Evolutionary conservation across 140 eudicot species (phyloP).

Genomic region (Oenanthe javanica): DNA sequence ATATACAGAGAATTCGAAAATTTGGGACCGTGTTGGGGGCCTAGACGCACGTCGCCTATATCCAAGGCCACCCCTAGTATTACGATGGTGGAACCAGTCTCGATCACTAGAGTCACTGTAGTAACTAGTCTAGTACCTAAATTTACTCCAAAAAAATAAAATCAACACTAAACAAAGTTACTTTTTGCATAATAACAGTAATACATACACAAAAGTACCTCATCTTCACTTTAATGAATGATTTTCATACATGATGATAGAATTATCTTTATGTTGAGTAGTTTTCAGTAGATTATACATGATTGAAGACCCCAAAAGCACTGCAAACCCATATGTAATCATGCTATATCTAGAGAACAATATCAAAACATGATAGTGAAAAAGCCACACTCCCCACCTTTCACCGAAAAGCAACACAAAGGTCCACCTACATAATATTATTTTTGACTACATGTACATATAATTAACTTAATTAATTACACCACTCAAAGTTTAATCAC

Average conservation of each 20-base stretch:
- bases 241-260: constrained; percentile 9
- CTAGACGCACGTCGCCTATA: no score
- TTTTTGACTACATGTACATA: constrained; percentile 35
- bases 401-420: constrained; percentile 86
- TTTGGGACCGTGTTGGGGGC: no score
- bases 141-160: no score
- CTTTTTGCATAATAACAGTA: background rate
- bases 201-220: constrained; percentile 5
- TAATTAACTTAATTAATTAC: constrained; percentile 24
- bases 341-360: constrained; percentile 21
- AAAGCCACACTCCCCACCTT: constrained; percentile 27
- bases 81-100: background rate
- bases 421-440: constrained; percentile 22
- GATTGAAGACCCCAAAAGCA: constrained; percentile 61
- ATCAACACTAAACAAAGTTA: background rate
- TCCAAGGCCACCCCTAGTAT: no score
- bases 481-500: constrained; percentile 52
- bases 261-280: constrained; percentile 18
- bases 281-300: constrained; percentile 31
- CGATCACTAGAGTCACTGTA: background rate
- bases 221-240: constrained; percentile 30
- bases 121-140: no score
- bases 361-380: constrained; percentile 13
- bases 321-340: constrained; percentile 37
- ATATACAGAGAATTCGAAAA: no score